These are phyloP conservation scores for Capronia coronata DNA, from an alignment of 2,329 filamentous ascomycete species.

Conservation along the genomic window DNA sequence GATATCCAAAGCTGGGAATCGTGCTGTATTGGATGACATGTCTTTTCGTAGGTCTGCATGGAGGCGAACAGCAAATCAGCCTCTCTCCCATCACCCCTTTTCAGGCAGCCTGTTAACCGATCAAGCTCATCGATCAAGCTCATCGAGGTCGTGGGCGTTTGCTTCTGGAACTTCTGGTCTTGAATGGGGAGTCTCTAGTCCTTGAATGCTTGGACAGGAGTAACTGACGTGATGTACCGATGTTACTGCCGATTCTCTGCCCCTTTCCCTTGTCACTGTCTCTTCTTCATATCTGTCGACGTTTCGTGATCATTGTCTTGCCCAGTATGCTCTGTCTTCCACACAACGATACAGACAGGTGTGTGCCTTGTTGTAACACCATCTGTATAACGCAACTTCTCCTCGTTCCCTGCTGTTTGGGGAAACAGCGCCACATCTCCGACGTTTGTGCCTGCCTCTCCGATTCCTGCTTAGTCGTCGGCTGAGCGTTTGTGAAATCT, in stretches of 20 bases:
- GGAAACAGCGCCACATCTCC: neutral
- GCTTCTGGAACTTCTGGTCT: neutral
- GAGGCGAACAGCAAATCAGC: neutral
- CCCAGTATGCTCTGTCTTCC: neutral
- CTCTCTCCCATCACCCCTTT: neutral
- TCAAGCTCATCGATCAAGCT: too few relatives aligned
- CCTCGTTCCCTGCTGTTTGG: neutral
- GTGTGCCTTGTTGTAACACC: neutral
- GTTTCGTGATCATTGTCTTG: neutral
- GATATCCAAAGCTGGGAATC: too few relatives aligned
- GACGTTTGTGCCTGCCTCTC: neutral
- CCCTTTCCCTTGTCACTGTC: neutral
- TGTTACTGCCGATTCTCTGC: neutral
- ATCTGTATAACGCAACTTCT: neutral
- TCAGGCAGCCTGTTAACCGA: too few relatives aligned
- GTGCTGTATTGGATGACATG: too few relatives aligned
- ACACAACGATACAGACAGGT: neutral
- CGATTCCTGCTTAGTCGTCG: slow-evolving; percentile 9
- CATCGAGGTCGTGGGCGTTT: neutral
- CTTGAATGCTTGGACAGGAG: neutral
- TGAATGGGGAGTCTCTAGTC: neutral
- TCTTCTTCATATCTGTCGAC: neutral
- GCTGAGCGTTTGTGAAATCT: neutral
- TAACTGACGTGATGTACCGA: neutral
- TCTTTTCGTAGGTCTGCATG: too few relatives aligned